These are phyloP conservation scores for Chrysanthemum lavandulifolium DNA, from an alignment of 129 eudicot species.

Conservation along the genomic window DNA sequence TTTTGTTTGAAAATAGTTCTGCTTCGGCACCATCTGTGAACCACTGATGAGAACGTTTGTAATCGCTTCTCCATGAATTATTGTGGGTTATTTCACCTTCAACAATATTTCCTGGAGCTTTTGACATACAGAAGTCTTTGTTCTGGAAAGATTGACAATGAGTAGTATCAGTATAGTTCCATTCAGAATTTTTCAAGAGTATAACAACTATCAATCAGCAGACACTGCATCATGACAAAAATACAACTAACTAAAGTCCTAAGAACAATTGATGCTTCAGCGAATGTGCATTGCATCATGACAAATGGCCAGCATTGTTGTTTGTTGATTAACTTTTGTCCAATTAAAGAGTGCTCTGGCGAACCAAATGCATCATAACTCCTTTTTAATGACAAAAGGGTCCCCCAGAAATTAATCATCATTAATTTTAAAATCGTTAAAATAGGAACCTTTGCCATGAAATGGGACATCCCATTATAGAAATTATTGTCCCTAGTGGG, in stretches of 20 bases:
- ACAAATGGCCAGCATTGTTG: neutral
- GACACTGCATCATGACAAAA: neutral
- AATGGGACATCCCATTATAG: neutral
- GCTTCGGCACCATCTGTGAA: constrained; percentile 50
- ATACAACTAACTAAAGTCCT: neutral
- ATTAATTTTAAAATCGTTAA: neutral
- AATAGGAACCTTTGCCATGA: neutral
- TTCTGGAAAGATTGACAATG: constrained; percentile 39
- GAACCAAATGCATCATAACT: constrained; percentile 12
- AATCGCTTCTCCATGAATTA: constrained; percentile 40
- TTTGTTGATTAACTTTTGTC: constrained; percentile 10
- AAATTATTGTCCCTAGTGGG: neutral
- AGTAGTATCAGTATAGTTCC: constrained; percentile 21
- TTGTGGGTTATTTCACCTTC: constrained; percentile 40
- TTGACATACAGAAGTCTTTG: constrained; percentile 48
- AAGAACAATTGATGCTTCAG: neutral
- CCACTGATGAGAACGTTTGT: constrained; percentile 60
- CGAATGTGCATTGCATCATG: neutral
- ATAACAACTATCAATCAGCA: neutral
- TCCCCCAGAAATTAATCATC: neutral
- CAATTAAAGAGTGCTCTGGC: neutral
- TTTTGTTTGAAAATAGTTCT: constrained; percentile 49
- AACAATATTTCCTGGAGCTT: constrained; percentile 34
- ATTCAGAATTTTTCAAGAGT: neutral
- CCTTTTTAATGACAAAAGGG: neutral